Evolutionary conservation across 441 rosid genomes (phyloP).

Genomic region (Erodium chrysanthum): DNA sequence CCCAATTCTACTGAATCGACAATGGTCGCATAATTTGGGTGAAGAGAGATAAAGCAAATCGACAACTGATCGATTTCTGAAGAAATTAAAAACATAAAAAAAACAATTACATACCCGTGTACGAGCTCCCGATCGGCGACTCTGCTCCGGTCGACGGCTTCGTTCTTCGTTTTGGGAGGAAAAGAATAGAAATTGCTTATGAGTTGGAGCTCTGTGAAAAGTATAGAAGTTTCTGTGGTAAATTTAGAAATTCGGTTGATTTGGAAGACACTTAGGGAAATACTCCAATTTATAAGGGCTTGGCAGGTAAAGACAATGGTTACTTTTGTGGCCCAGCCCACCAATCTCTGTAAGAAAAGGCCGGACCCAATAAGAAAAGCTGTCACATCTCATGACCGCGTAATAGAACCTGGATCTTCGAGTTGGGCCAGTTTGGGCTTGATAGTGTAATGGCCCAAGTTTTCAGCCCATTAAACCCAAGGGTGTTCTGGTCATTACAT

Average conservation of each 20-base stretch:
- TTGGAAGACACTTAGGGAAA: neutral
- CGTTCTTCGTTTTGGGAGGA: neutral
- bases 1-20: neutral
- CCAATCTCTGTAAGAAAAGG: neutral
- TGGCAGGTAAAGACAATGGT: neutral
- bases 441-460: neutral
- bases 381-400: too few relatives aligned
- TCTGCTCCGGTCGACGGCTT: neutral
- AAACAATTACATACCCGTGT: neutral
- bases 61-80: neutral
- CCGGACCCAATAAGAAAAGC: neutral
- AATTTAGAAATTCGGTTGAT: neutral
- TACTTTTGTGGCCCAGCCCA: neutral
- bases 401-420: too few relatives aligned
- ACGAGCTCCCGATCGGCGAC: neutral
- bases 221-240: neutral
- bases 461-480: neutral
- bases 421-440: too few relatives aligned
- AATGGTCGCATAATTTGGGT: neutral
- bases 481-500: neutral
- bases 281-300: neutral
- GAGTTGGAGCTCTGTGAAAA: conserved; percentile 1
- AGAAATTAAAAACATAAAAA: neutral
- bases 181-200: neutral
- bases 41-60: neutral